Evolutionary conservation across 2,329 filamentous ascomycete species (phyloP).

Genomic region (Penicillium fuscoglaucum): DNA sequence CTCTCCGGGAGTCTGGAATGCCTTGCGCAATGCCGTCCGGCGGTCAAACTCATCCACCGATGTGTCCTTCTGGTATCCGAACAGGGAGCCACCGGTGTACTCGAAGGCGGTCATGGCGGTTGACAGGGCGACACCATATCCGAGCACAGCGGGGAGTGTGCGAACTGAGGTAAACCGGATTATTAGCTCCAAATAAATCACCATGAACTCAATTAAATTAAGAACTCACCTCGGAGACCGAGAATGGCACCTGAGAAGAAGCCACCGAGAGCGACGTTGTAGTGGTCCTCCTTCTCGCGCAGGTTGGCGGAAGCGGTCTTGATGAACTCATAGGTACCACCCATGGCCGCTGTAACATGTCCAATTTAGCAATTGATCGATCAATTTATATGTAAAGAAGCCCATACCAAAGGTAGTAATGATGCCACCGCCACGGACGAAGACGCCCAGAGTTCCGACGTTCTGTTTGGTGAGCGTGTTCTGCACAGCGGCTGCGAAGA

Average conservation of each 20-base stretch:
- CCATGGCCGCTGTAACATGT: constrained; percentile 61
- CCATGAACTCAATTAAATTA: not conserved
- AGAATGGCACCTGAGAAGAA: constrained; percentile 72
- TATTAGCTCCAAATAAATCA: constrained; percentile 16
- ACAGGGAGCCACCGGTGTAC: constrained; percentile 64
- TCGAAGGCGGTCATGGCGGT: constrained; percentile 64
- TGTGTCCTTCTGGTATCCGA: constrained; percentile 55
- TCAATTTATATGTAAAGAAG: constrained; percentile 10
- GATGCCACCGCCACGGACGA: constrained; percentile 74
- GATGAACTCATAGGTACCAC: constrained; percentile 75
- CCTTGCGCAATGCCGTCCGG: constrained; percentile 72
- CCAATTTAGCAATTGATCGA: constrained; percentile 13
- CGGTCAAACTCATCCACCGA: constrained; percentile 72
- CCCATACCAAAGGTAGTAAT: constrained; percentile 66
- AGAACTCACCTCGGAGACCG: constrained; percentile 66
- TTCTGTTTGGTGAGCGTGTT: constrained; percentile 85
- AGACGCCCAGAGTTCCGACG: constrained; percentile 74
- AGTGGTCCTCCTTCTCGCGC: constrained; percentile 76
- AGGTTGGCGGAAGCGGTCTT: constrained; percentile 78
- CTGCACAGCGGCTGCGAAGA: constrained; percentile 74
- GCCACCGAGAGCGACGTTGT: constrained; percentile 72
- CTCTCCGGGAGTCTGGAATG: constrained; percentile 70
- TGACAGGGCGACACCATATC: constrained; percentile 63
- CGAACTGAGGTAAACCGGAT: constrained; percentile 47
- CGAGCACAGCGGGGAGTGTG: constrained; percentile 69